Base-by-base conservation (phyloP, 2,329 filamentous ascomycete species). In the Exophiala oligosperma region DNA sequence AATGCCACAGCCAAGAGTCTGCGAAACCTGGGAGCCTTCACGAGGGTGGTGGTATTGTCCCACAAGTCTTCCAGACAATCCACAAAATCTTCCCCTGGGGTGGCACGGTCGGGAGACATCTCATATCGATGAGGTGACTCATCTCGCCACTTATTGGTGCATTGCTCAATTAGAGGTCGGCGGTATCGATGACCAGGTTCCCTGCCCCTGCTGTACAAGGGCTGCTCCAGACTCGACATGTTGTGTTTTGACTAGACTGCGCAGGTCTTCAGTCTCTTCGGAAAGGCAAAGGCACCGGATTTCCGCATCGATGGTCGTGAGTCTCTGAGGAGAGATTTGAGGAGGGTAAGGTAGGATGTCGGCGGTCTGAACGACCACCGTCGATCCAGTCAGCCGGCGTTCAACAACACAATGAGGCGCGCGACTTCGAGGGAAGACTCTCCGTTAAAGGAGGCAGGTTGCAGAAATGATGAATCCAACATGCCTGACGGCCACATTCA, bases 11-110 rank as follows among this genome's bases (percentile, higher is more conserved):
- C 29, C 26, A 60, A 23, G 12, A 54, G 37, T 43, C 76, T 72
- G 47, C 75, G 71, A 55, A 78, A 73, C 21, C 73, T 72, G 21
- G 75, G 76, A 3, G 74, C 75, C 11, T 71, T 69, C 38, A 73
- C 57, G 37, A 77, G 63, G 11, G 72, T 70, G 46, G 68, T 44
- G 21, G 59, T 61, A n/a, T 57, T 52, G 24, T 60, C 56, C 5
- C 57, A n/a, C 28, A 52, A 38, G 65, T 60, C 55, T 70, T 70
- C 55, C n/a, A 61, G 8, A 11, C 51, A 11, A 26, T 57, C 49
- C 9, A 55, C 32, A 43, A 61, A 43, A 65, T 58, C 56, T 72
- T 69, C 53, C 69, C 65, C 7, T 66, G 11, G 64, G 65, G 69
- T 52, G 54, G 57, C 23, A 65, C 64, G 38, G 64, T 41, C 26